Conservation (phyloP, 139 green algal genomes). For the Micromonas commoda region DNA sequence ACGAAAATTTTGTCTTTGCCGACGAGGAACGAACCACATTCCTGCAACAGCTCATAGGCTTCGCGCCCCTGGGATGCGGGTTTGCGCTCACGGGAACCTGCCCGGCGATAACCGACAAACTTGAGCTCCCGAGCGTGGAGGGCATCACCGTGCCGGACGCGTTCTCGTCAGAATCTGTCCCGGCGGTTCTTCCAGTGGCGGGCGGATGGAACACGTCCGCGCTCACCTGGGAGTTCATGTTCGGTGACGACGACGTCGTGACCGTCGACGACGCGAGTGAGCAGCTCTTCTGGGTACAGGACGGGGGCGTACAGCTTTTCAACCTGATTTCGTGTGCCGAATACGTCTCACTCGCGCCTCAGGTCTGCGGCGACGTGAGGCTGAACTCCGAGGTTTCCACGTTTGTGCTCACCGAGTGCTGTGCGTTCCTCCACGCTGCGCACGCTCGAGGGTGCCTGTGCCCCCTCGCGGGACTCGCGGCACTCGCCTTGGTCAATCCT, state of each 20-base stretch:
- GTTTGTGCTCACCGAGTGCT: constrained; percentile 6
- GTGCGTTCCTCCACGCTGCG: background rate
- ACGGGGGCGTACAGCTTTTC: too few species aligned
- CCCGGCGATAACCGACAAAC: background rate
- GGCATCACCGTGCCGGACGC: background rate
- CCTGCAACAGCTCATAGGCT: constrained; percentile 3
- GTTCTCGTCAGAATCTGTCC: too few species aligned
- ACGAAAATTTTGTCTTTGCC: too few species aligned
- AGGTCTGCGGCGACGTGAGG: background rate
- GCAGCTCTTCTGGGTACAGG: background rate
- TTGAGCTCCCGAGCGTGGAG: background rate
- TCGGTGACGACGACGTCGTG: background rate
- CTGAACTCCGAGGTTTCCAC: background rate
- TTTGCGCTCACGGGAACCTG: constrained; percentile 1
- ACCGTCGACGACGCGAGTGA: background rate
- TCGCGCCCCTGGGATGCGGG: constrained; percentile 16
- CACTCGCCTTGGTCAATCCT: background rate
- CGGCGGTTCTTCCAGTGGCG: too few species aligned
- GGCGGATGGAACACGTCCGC: background rate
- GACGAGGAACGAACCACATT: too few species aligned
- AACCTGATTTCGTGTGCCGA: background rate
- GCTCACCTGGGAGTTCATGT: background rate
- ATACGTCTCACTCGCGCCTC: background rate
- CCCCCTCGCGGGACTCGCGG: background rate
- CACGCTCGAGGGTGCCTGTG: background rate